Evolutionary conservation across 2,329 filamentous ascomycete genomes (phyloP).

Genomic region (Clarireedia homoeocarpa): DNA sequence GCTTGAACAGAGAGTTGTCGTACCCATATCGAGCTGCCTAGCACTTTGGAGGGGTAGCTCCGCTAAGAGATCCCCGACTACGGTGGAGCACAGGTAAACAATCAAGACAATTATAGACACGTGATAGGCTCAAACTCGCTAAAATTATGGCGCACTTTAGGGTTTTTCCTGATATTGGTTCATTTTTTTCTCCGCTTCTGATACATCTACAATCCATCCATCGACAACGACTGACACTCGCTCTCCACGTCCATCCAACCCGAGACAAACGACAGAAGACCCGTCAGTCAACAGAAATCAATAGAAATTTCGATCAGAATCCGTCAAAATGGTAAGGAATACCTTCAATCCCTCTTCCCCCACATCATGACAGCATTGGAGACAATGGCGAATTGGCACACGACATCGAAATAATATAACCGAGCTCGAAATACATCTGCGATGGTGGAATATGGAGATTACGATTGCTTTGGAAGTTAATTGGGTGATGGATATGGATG

Average conservation of each 20-base stretch:
- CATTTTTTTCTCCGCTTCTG: slow-evolving; percentile 12
- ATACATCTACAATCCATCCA: slow-evolving; percentile 15
- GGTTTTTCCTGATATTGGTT: slow-evolving; percentile 6
- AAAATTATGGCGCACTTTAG: slow-evolving; percentile 12
- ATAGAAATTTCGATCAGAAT: slow-evolving; percentile 37
- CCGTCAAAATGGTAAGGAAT: slow-evolving; percentile 62
- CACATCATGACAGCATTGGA: neutral
- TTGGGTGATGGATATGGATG: slow-evolving; percentile 11
- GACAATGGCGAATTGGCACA: slow-evolving; percentile 24
- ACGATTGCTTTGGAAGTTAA: slow-evolving; percentile 7
- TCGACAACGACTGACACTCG: slow-evolving; percentile 31
- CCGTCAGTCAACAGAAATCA: slow-evolving; percentile 26
- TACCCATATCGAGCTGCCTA: neutral
- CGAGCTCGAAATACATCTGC: slow-evolving; percentile 8
- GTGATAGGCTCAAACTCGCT: slow-evolving; percentile 13
- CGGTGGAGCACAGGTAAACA: too few relatives aligned
- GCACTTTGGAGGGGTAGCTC: neutral
- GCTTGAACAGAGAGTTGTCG: neutral
- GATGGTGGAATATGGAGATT: slow-evolving; percentile 4
- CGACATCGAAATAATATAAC: slow-evolving; percentile 18
- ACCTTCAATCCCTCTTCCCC: slow-evolving; percentile 5
- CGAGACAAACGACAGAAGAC: slow-evolving; percentile 28
- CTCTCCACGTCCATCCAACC: slow-evolving; percentile 30
- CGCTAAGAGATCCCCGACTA: neutral
- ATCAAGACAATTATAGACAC: neutral